Percentiles rank a stretch among this genome's conserved stretches.
Conservation (phyloP, 129 eudicot genomes). For the Centrapalus pauciflorus region DNA sequence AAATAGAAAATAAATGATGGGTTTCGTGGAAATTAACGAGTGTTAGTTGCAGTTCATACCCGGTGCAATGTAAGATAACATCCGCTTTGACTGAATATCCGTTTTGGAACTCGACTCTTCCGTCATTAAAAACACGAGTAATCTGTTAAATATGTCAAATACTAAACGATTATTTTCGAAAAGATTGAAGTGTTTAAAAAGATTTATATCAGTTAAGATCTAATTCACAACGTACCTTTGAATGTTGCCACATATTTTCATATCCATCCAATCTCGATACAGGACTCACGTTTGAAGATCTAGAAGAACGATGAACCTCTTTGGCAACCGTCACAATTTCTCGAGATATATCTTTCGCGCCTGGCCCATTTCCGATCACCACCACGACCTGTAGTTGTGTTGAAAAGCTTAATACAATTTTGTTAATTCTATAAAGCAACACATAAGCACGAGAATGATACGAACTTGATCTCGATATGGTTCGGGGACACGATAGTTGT, state of each 20-base stretch:
- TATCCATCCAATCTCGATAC: constrained; percentile 23
- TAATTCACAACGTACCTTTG: constrained; percentile 25
- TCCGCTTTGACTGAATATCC: constrained; percentile 47
- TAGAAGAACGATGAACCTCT: constrained; percentile 66
- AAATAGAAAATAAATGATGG: neutral
- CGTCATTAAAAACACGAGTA: constrained; percentile 39
- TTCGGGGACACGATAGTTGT: constrained; percentile 63
- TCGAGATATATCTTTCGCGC: constrained; percentile 52
- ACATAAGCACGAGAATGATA: neutral
- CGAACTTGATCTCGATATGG: constrained; percentile 62
- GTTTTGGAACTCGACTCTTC: constrained; percentile 45
- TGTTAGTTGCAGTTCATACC: constrained; percentile 31
- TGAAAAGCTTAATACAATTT: neutral
- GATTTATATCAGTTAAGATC: neutral
- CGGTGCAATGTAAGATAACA: constrained; percentile 64
- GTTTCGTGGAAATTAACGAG: neutral
- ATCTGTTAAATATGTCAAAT: constrained; percentile 29
- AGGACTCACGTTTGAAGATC: constrained; percentile 34
- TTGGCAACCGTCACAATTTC: constrained; percentile 57
- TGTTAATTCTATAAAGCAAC: too few species aligned
- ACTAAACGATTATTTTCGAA: neutral
- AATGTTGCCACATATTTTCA: constrained; percentile 55
- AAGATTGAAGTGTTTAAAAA: too few species aligned
- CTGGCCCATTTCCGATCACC: constrained; percentile 62
- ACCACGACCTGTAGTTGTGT: constrained; percentile 42